Base-by-base conservation (phyloP, 2,329 filamentous ascomycete genomes). In the Colletotrichum limetticola region DNA sequence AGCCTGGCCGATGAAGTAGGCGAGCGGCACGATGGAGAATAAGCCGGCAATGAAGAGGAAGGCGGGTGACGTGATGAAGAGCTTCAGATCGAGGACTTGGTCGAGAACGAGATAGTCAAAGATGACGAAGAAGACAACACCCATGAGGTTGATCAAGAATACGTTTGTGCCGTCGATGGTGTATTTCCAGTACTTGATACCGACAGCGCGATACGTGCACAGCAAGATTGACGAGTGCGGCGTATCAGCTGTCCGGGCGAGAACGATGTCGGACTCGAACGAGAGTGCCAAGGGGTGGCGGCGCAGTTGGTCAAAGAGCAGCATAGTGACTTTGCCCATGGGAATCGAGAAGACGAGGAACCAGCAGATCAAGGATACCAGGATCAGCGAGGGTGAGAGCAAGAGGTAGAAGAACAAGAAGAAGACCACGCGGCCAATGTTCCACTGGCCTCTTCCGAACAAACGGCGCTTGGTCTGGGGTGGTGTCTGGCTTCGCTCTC, bases 121-220 rank as follows among this genome's bases (percentile, higher is more conserved):
- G 75, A 99, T 97, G 79, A 96, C 94, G 80, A 99, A 98, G 28
- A 94, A 85, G n/a, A 99, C 97, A 22, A 99, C 90, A 14, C 91
- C 93, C 85, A 98, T 94, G 70, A 99, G 89, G 81, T 99, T 99
- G 86, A 99, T 98, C 76, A 99, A 91, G 85, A 99, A 98, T 80
- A 99, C 97, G 84, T 99, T 99, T 74, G 97, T 99, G 68, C 97
- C 97, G 80, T 99, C 97, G 71, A 99, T 88, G 4, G 97, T 99
- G 84, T 99, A 99, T 84, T 99, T 99, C 96, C 97, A 99, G 86
- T 99, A 99, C 82, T 96, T 96, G 76, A 91, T 88, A 14, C 97
- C 97, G 14, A 97, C 96, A 56, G 97, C 97, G 71, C 97, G 93
- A 84, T 99, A 99, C 6, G 97, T 99, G 88, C 97, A 99, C 42